Conservation (phyloP, 1,139 yeast species). For the Debaryomyces nepalensis region DNA sequence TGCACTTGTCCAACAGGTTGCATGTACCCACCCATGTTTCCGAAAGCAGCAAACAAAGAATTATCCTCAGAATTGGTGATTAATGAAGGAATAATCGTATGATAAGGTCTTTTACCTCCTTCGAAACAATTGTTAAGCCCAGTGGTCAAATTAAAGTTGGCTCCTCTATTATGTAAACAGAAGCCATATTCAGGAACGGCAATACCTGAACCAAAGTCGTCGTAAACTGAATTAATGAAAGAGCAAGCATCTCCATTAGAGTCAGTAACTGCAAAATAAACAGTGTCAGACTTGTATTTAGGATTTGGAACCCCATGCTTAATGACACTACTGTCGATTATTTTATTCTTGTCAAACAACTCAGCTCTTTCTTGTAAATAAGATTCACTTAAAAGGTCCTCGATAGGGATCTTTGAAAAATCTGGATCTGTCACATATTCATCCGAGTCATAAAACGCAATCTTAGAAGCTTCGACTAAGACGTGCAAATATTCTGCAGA, state of each 20-base stretch:
- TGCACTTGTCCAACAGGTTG: slow-evolving; percentile 89
- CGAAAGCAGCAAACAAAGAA: slow-evolving; percentile 68
- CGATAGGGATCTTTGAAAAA: slow-evolving; percentile 44
- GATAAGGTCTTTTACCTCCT: slow-evolving; percentile 78
- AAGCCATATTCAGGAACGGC: slow-evolving; percentile 72
- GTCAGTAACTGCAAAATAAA: slow-evolving; percentile 73
- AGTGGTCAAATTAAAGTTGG: slow-evolving; percentile 67
- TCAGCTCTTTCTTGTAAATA: slow-evolving; percentile 57
- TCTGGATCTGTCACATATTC: slow-evolving; percentile 70
- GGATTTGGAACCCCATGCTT: slow-evolving; percentile 66
- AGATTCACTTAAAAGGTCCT: slow-evolving; percentile 39
- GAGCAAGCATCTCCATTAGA: slow-evolving; percentile 80
- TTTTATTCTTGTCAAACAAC: slow-evolving; percentile 44
- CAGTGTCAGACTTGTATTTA: slow-evolving; percentile 72
- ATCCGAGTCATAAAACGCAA: slow-evolving; percentile 78
- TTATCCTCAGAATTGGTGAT: slow-evolving; percentile 39
- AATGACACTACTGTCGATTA: slow-evolving; percentile 47
- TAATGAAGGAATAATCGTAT: slow-evolving; percentile 85
- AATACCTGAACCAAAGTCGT: slow-evolving; percentile 74
- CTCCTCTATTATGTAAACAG: slow-evolving; percentile 76
- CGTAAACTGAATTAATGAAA: slow-evolving; percentile 76
- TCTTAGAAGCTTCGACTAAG: slow-evolving; percentile 69
- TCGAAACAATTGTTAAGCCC: slow-evolving; percentile 64
- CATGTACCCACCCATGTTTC: slow-evolving; percentile 89
- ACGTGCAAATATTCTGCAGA: slow-evolving; percentile 73